Evolutionary conservation across 176 grass and related monocot genomes (phyloP).

Genomic region (Carex cristatella): DNA sequence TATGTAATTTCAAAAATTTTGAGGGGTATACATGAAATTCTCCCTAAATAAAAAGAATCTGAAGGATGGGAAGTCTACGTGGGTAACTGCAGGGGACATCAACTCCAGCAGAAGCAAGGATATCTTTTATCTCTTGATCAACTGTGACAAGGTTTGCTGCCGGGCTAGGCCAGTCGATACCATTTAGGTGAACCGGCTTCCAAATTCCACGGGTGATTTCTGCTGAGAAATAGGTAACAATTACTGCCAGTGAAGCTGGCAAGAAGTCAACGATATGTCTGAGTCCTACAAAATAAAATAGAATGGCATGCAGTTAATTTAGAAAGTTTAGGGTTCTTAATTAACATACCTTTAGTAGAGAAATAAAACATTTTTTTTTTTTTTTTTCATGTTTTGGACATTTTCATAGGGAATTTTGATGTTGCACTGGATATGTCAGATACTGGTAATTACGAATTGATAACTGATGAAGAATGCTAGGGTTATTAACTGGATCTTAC

Average conservation of each 20-base stretch:
- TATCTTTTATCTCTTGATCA: constrained; percentile 69
- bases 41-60: background rate
- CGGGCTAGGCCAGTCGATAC: constrained; percentile 48
- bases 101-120: constrained; percentile 72
- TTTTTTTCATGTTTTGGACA: background rate
- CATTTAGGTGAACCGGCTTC: constrained; percentile 49
- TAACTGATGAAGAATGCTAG: background rate
- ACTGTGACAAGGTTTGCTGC: constrained; percentile 39
- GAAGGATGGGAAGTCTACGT: constrained; percentile 19
- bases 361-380: background rate
- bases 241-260: constrained; percentile 43
- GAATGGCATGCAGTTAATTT: constrained; percentile 15
- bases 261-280: constrained; percentile 47
- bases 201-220: constrained; percentile 57
- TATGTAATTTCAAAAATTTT: no score
- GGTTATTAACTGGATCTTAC: background rate
- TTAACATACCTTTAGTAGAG: background rate
- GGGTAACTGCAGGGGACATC: constrained; percentile 51
- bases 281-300: constrained; percentile 47
- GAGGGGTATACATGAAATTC: no score
- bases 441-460: background rate
- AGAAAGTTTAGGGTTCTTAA: background rate
- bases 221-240: constrained; percentile 44
- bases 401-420: background rate
- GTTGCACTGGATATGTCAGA: background rate